phyloP scores from a whole-genome alignment of 805 yeast species.

The Candida parachauliodes region DNA sequence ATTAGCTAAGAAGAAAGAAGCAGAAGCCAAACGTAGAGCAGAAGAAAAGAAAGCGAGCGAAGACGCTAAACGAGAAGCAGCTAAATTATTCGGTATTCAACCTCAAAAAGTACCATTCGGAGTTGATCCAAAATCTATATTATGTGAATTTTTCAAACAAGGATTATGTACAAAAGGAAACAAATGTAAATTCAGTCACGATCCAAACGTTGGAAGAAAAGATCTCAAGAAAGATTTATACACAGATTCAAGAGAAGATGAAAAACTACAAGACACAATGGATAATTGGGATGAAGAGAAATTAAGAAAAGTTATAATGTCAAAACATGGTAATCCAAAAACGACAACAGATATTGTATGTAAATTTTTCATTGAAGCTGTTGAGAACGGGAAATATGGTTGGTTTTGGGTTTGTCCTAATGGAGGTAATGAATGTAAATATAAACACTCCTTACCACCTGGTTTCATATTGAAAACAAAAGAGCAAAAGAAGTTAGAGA shows the following conservation, averaged over 20 bases:
- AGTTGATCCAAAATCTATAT: constrained; percentile 91
- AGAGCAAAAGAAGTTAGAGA: constrained; percentile 89
- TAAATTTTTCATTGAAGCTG: constrained; percentile 92
- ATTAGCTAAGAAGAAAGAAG: constrained; percentile 66
- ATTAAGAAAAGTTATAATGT: constrained; percentile 75
- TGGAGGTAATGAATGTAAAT: constrained; percentile 89
- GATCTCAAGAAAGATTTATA: constrained; percentile 88
- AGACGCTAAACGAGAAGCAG: constrained; percentile 82
- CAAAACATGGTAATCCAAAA: constrained; percentile 92
- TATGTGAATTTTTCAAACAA: constrained; percentile 86
- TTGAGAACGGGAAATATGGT: constrained; percentile 95
- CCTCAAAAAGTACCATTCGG: constrained; percentile 92
- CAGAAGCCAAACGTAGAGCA: constrained; percentile 60
- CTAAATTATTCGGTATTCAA: constrained; percentile 67
- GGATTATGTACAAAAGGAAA: constrained; percentile 82
- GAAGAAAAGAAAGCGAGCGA: constrained; percentile 91
- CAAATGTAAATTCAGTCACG: constrained; percentile 91
- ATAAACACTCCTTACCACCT: constrained; percentile 92
- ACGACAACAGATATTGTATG: constrained; percentile 95
- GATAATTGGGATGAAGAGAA: constrained; percentile 97
- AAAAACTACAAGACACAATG: constrained; percentile 82
- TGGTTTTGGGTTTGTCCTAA: constrained; percentile 99
- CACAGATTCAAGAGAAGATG: constrained; percentile 73
- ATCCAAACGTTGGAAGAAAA: constrained; percentile 78
- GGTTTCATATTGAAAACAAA: constrained; percentile 96